Base-by-base conservation (phyloP, 257 asterid species). In the Solanum virginianum region DNA sequence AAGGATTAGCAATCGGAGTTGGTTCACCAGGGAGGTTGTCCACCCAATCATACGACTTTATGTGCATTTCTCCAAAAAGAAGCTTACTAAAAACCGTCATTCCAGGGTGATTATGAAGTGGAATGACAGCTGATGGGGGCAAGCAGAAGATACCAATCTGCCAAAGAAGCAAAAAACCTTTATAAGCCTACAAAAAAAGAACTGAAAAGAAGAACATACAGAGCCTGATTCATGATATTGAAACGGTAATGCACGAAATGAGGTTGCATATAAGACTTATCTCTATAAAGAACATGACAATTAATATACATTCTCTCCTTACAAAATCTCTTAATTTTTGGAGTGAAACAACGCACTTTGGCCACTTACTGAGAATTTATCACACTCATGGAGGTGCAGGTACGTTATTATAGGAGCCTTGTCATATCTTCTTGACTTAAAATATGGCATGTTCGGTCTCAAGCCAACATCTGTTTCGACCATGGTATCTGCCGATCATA, bases 41-140 rank as follows among this genome's bases (percentile, higher is more conserved):
- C 26, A 60, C 90, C 99, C 99, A 96, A 86, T 96, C 99, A 62
- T 88, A 92, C 0, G 99, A 88, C 57, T 92, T 92, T 86, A 94
- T 91, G 85, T 94, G 99, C 99, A 96, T 94, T 6, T 92, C 91
- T 24, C 98, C 99, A 47, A 93, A 93, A n/a, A 96, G 93, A 85
- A 96, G 92, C 90, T 93, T 96, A 92, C 98, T 89, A 85, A 96
- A 93, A 80, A 96, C 99, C 0, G 99, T 94, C 99, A 96, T 96
- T 55, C 93, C 98, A 7, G 99, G 99, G 88, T 96, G 99, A 92
- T 94, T 91, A 51, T 96, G 99, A 36, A 96, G 96, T 4, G 99
- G 99, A 66, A 96, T 96, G 71, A 96, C 98, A 74, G 94, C 92
- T 22, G 88, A 88, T 43, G 97, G 98, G 0, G 99, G 99, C 92